Evolutionary conservation across 2,329 filamentous ascomycete species (phyloP).

Genomic region (Aspergillus sp.): DNA sequence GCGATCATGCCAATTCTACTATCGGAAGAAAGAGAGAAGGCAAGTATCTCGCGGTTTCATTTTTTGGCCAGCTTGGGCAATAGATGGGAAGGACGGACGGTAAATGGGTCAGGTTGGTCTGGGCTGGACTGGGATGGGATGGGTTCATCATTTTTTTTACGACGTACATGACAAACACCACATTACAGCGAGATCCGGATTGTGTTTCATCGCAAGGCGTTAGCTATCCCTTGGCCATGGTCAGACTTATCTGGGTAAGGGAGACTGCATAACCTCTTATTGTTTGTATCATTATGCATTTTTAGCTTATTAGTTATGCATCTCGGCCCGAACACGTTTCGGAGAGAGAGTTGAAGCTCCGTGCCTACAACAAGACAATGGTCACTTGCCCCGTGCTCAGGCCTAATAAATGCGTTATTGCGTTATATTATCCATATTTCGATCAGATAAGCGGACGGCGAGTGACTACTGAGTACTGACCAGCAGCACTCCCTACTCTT

Average conservation of each 20-base stretch:
- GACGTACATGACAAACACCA: slow-evolving; percentile 23
- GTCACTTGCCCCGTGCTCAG: no score
- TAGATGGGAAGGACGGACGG: neutral
- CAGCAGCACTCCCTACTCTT: neutral
- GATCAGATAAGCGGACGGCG: neutral
- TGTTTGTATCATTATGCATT: slow-evolving; percentile 12
- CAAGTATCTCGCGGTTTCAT: neutral
- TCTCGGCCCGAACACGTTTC: neutral
- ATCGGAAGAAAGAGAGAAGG: neutral
- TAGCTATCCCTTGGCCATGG: neutral
- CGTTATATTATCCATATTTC: neutral
- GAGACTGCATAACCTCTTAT: slow-evolving; percentile 1
- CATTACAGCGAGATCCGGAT: slow-evolving; percentile 20
- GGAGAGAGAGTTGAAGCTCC: neutral
- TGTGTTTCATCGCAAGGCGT: slow-evolving; percentile 14
- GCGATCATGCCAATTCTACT: slow-evolving; percentile 8
- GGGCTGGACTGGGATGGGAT: neutral
- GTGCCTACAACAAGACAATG: neutral
- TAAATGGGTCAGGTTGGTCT: neutral
- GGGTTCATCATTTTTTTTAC: slow-evolving; percentile 17
- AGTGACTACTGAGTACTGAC: neutral
- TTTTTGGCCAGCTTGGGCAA: neutral
- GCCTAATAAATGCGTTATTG: neutral
- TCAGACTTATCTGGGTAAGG: neutral
- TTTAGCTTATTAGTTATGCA: neutral